Conservation (phyloP, 2,329 filamentous ascomycete genomes). For the Alternaria novae-zelandiae region DNA sequence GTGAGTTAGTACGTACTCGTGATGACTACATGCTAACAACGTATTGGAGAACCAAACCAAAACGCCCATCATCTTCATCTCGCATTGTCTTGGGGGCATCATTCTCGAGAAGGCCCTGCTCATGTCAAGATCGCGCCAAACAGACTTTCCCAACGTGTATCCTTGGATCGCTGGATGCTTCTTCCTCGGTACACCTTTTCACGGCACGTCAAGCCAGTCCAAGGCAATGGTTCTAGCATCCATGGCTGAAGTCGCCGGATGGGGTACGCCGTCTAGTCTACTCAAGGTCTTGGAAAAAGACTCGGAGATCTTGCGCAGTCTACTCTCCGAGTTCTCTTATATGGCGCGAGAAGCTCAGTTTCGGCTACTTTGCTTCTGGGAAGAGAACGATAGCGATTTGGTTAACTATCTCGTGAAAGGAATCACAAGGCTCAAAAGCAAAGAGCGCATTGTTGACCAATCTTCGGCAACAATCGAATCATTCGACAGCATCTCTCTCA, state of each 20-base stretch:
- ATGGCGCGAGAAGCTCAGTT: conserved; percentile 25
- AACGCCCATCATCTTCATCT: conserved; percentile 39
- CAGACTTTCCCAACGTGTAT: conserved; percentile 26
- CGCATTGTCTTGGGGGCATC: conserved; percentile 38
- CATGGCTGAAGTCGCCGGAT: conserved; percentile 23
- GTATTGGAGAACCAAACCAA: conserved; percentile 20
- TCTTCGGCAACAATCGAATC: conserved; percentile 33
- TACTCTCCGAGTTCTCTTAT: conserved; percentile 25
- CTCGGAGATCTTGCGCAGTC: conserved; percentile 14
- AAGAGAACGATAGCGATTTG: conserved; percentile 26
- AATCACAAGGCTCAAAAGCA: conserved; percentile 14
- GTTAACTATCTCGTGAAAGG: conserved; percentile 19
- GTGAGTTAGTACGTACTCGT: conserved; percentile 7
- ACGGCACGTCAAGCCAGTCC: conserved; percentile 19
- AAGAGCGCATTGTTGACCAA: conserved; percentile 39
- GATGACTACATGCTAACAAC: conserved; percentile 9
- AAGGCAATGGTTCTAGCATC: conserved; percentile 28
- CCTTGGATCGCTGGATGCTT: conserved; percentile 29
- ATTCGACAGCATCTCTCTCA: conserved; percentile 27
- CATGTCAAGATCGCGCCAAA: conserved; percentile 17
- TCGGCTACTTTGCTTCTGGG: conserved; percentile 30
- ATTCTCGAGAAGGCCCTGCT: conserved; percentile 32
- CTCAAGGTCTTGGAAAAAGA: conserved; percentile 29
- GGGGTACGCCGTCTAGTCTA: conserved; percentile 21
- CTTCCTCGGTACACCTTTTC: conserved; percentile 31